These are phyloP conservation scores for Colletotrichum sansevieriae DNA, from an alignment of 2,329 filamentous ascomycete genomes.

Conservation along the genomic window DNA sequence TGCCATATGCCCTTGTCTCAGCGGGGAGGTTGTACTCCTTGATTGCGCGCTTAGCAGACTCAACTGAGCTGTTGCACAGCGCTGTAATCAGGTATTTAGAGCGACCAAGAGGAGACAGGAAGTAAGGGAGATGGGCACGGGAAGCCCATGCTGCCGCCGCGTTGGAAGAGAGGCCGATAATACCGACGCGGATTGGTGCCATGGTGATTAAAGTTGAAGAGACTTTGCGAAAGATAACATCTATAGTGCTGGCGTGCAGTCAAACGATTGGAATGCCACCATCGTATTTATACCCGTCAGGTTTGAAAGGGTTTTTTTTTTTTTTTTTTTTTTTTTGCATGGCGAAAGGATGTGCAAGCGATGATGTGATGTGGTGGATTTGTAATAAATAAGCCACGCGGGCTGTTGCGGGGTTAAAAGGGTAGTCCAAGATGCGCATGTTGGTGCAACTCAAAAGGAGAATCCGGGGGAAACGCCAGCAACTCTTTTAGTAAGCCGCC, in stretches of 20 bases:
- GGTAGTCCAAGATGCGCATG: not conserved
- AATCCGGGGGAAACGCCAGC: not conserved
- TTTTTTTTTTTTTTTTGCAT: not conserved
- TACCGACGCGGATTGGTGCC: constrained; percentile 63
- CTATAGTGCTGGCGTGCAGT: not conserved
- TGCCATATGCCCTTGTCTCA: constrained; percentile 62
- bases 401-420: not conserved
- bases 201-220: not conserved
- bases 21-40: constrained; percentile 56
- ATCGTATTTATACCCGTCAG: not conserved
- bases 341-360: not conserved
- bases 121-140: constrained; percentile 70
- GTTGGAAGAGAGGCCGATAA: constrained; percentile 69
- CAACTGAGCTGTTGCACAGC: constrained; percentile 63
- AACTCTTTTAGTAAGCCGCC: not conserved
- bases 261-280: not conserved
- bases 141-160: constrained; percentile 68
- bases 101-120: constrained; percentile 59
- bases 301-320: fast-evolving
- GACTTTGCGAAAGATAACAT: too few species aligned
- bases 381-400: constrained; percentile 5
- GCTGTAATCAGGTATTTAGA: constrained; percentile 63
- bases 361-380: constrained; percentile 20
- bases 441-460: not conserved
- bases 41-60: constrained; percentile 60